Percentiles rank a stretch among this genome's conserved stretches.
Conservation (phyloP, 2,329 filamentous ascomycete species). For the Aspergillus aculeatus region DNA sequence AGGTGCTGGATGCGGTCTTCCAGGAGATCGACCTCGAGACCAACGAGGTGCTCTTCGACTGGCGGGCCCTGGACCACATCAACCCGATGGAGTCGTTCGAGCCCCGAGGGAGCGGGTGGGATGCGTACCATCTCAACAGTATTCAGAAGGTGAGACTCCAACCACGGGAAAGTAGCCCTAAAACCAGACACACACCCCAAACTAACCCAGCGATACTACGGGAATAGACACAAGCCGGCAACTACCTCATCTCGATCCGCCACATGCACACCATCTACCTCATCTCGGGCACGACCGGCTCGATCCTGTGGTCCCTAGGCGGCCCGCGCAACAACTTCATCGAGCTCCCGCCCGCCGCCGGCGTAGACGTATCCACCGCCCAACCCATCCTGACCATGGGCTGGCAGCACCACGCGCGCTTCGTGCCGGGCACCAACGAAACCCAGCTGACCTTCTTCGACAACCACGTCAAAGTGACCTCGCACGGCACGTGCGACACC, state of each 20-base stretch:
- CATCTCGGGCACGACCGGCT: constrained; percentile 5
- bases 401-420: constrained; percentile 10
- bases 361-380: background rate
- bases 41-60: constrained; percentile 8
- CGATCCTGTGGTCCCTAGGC: constrained; percentile 8
- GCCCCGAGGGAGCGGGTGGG: constrained; percentile 6
- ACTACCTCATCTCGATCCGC: constrained; percentile 11
- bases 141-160: constrained; percentile 8
- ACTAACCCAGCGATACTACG: background rate
- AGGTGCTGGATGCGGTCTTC: constrained; percentile 5
- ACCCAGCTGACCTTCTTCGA: constrained; percentile 10
- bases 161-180: background rate
- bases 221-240: constrained; percentile 10
- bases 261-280: constrained; percentile 9
- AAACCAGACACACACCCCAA: background rate
- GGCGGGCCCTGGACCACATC: constrained; percentile 7
- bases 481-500: constrained; percentile 7
- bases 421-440: constrained; percentile 6
- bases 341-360: background rate
- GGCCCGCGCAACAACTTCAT: constrained; percentile 7
- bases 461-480: constrained; percentile 9
- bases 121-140: constrained; percentile 13
- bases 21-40: constrained; percentile 11
- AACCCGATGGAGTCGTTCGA: constrained; percentile 10
- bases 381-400: constrained; percentile 8